Conservation (phyloP, 805 yeast species). For the Yamadazyma phyllophila region DNA sequence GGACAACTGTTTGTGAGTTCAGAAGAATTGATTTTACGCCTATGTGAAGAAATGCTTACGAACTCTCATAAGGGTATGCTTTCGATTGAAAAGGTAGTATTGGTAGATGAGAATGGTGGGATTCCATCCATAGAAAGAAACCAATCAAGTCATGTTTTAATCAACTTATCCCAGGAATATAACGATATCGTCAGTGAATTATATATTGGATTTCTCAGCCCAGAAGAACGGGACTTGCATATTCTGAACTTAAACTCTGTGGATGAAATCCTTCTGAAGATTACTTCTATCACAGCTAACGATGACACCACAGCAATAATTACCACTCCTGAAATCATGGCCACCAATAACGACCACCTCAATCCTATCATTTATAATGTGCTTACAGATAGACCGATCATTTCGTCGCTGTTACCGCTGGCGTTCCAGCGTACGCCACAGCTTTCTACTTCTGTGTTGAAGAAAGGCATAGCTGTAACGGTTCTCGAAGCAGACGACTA, state of each 20-base stretch:
- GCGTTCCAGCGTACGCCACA: slow-evolving; percentile 51
- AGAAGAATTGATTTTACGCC: slow-evolving; percentile 23
- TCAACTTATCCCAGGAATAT: slow-evolving; percentile 81
- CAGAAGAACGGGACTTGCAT: slow-evolving; percentile 51
- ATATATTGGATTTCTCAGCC: slow-evolving; percentile 51
- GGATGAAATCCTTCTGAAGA: slow-evolving; percentile 50
- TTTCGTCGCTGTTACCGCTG: slow-evolving; percentile 88
- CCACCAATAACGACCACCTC: slow-evolving; percentile 47
- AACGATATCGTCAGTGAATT: slow-evolving; percentile 63
- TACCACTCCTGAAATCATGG: slow-evolving; percentile 79
- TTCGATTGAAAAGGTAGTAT: slow-evolving; percentile 78
- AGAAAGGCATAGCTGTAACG: slow-evolving; percentile 66
- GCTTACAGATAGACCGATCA: slow-evolving; percentile 85
- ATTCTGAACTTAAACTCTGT: slow-evolving; percentile 64
- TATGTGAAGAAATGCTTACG: slow-evolving; percentile 25
- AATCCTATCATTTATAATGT: slow-evolving; percentile 91
- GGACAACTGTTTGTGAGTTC: slow-evolving; percentile 25
- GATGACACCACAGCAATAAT: slow-evolving; percentile 73
- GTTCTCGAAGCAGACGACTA: slow-evolving; percentile 34
- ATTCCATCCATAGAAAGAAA: slow-evolving; percentile 83
- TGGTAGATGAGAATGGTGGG: slow-evolving; percentile 83
- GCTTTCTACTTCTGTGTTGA: slow-evolving; percentile 73
- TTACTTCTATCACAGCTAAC: slow-evolving; percentile 42
- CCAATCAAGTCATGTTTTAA: slow-evolving; percentile 80
- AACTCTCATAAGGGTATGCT: slow-evolving; percentile 24